Evolutionary conservation across 208 protist species (phyloP).

Genomic region (Naegleria gruberi): DNA sequence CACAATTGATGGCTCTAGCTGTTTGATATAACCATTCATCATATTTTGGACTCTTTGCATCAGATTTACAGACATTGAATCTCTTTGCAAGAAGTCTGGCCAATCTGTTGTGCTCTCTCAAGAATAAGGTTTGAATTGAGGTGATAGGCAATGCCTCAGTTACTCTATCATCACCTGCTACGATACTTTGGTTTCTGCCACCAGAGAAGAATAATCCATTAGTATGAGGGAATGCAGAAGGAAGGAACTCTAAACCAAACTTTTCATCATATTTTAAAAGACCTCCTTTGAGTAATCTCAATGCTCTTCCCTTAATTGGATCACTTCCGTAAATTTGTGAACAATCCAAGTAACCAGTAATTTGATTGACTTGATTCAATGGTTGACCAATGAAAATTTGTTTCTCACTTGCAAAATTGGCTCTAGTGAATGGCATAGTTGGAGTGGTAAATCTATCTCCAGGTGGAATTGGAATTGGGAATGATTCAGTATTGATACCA

Average conservation of each 20-base stretch:
- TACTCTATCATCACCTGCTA: background rate
- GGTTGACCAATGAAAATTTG: background rate
- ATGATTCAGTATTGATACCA: background rate
- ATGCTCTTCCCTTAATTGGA: background rate
- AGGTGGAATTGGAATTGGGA: background rate
- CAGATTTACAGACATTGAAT: background rate
- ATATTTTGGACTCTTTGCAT: no score
- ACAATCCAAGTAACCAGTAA: background rate
- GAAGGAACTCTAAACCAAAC: background rate
- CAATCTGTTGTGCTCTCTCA: conserved; percentile 2
- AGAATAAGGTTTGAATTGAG: background rate
- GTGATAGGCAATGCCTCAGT: background rate
- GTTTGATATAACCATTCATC: background rate
- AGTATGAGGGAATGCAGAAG: background rate
- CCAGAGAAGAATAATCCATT: background rate
- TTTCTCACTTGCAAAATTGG: background rate
- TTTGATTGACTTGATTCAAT: background rate
- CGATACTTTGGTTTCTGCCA: background rate
- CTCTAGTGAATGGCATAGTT: background rate
- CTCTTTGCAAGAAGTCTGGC: background rate
- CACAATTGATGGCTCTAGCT: background rate
- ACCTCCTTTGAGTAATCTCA: background rate
- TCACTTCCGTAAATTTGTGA: background rate
- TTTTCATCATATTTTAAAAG: background rate
- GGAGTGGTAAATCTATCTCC: background rate